phyloP scores from a whole-genome alignment of 495 filamentous ascomycete genomes.

The Penicillium egyptiacum region DNA sequence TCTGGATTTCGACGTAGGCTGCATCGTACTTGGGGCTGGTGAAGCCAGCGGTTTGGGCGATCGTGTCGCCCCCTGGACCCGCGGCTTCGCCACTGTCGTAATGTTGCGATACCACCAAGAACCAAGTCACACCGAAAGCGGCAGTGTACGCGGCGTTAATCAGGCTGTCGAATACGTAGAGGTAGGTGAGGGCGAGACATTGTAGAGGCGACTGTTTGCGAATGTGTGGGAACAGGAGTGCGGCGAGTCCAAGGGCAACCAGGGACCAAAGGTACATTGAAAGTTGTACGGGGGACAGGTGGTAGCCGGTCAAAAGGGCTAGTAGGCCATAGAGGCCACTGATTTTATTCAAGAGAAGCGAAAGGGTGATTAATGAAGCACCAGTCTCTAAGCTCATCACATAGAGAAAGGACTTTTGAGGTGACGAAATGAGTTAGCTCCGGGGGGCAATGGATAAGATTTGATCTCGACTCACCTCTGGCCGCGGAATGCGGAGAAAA shows the following conservation, averaged over 20 bases:
- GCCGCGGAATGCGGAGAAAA: constrained; percentile 58
- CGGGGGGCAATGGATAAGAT: constrained; percentile 9
- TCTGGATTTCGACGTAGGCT: constrained; percentile 30
- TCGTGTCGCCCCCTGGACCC: constrained; percentile 50
- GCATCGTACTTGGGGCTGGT: constrained; percentile 65
- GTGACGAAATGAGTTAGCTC: constrained; percentile 28
- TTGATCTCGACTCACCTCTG: constrained; percentile 47
- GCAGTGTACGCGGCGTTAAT: constrained; percentile 77
- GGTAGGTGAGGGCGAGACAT: constrained; percentile 68
- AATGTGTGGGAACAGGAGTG: constrained; percentile 67
- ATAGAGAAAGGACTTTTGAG: constrained; percentile 67
- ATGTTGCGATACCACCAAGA: constrained; percentile 63
- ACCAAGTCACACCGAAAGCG: constrained; percentile 81
- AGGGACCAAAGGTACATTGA: constrained; percentile 86
- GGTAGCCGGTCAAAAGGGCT: constrained; percentile 73
- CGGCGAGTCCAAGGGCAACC: constrained; percentile 58
- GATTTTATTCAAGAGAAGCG: constrained; percentile 82
- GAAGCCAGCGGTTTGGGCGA: constrained; percentile 67
- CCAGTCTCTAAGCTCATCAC: constrained; percentile 83
- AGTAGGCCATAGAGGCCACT: constrained; percentile 87
- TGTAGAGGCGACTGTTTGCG: constrained; percentile 67
- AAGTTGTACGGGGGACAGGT: constrained; percentile 66
- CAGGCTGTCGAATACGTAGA: constrained; percentile 76
- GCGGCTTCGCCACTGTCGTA: constrained; percentile 44
- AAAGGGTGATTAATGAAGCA: constrained; percentile 74